Base-by-base conservation (phyloP, 2,329 filamentous ascomycete genomes). In the Clonostachys solani region DNA sequence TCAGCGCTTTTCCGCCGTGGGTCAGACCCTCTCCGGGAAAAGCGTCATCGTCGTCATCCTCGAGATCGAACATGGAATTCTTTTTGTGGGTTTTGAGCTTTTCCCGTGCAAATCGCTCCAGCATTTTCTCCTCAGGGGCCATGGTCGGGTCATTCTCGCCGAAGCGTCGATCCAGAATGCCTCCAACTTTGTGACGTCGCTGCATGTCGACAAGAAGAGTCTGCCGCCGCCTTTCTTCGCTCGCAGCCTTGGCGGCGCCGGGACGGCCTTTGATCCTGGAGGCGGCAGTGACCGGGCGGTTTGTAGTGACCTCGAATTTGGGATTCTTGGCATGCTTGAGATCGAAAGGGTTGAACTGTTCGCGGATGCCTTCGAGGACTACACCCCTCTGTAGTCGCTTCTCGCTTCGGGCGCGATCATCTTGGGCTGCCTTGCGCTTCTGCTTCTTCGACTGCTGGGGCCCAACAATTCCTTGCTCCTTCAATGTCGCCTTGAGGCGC, bases 341-440 rank as follows among this genome's bases (percentile, higher is more conserved):
- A 62, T 99, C 94, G 68, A 99, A 99, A 0, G 94, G 94, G 65
- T 99, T 99, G 80, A 97, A 97, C 56, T 92, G 87, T 60, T 97
- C 92, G 61, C 94, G 87, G 63, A 99, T 96, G 48, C 81, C 83
- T 57, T 88, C 84, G 52, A 99, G 77, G 15, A 91, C 89, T 47
- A 83, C 85, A 60, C 86, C 81, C 61, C 87, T 83, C 63, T 90
- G 83, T 23, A 89, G 78, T 50, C 89, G 84, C 67, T 90, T 88
- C 59, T 92, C 85, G 56, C 70, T 72, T 52, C 79, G 81, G 52
- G 77, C 78, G 48, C 80, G 82, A 45, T 78, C 80, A 66, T 83
- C 83, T 65, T 84, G 83, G 46, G 77, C 81, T 60, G 80, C 78
- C 61, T 87, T 83, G 60, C 89, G 88, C 65, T 89, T 91, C 65